Evolutionary conservation across 768 basidiomycete genomes (phyloP).

Genomic region (Pseudohyphozyma bogoriensis): DNA sequence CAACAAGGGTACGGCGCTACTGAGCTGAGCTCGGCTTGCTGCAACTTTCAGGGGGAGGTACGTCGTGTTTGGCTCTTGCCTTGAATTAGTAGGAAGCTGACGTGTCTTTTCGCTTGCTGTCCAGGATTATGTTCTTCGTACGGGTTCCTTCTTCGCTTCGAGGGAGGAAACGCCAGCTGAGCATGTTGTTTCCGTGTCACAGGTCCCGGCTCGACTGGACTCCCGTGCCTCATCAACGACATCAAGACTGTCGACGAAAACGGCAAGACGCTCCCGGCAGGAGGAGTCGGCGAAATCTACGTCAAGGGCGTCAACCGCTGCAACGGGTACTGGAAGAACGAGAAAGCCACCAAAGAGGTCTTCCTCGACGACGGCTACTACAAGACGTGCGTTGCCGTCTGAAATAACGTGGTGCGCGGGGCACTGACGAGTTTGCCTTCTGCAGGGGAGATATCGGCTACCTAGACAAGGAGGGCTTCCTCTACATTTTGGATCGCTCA

Average conservation of each 20-base stretch:
- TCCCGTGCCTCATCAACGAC: slow-evolving; percentile 50
- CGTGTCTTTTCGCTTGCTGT: too few species aligned
- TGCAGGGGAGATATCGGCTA: slow-evolving; percentile 29
- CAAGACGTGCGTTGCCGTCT: slow-evolving; percentile 29
- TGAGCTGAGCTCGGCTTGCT: slow-evolving; percentile 43
- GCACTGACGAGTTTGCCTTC: neutral
- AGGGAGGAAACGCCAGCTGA: neutral
- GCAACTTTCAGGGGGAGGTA: slow-evolving; percentile 48
- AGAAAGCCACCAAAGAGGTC: slow-evolving; percentile 29
- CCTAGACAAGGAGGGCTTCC: slow-evolving; percentile 31
- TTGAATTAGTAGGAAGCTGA: too few species aligned
- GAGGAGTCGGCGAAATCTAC: neutral
- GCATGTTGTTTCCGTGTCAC: slow-evolving; percentile 31
- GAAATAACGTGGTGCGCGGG: neutral
- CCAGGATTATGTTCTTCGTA: slow-evolving; percentile 45
- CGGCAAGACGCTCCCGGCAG: neutral
- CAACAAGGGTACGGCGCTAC: slow-evolving; percentile 23
- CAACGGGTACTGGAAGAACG: slow-evolving; percentile 28
- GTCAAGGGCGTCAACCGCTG: neutral
- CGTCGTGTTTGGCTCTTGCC: too few species aligned
- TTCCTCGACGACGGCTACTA: slow-evolving; percentile 41
- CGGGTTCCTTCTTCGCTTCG: neutral
- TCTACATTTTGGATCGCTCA: slow-evolving; percentile 30
- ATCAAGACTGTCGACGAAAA: slow-evolving; percentile 41
- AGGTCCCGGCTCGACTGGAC: slow-evolving; percentile 44